Conservation (phyloP, 129 eudicot genomes). For the Centaurea solstitialis region DNA sequence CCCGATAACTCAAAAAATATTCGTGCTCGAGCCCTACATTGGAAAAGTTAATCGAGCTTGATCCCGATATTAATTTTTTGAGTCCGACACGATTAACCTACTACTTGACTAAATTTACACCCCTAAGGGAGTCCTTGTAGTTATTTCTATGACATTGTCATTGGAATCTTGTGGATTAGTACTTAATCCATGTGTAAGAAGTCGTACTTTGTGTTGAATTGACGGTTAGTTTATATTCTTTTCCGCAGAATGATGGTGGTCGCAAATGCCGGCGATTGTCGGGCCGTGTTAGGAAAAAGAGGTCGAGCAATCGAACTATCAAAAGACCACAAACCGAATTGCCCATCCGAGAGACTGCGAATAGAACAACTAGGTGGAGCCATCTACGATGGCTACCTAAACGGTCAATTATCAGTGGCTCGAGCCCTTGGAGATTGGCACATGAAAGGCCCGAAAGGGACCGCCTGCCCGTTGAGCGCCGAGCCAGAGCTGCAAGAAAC, state of each 20-base stretch:
- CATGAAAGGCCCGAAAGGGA: slow-evolving; percentile 88
- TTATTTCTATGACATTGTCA: background rate
- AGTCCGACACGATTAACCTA: no score
- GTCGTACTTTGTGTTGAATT: background rate
- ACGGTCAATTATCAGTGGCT: slow-evolving; percentile 81
- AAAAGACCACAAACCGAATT: slow-evolving; percentile 83
- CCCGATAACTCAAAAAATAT: no score
- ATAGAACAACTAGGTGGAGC: slow-evolving; percentile 86
- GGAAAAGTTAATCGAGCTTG: no score
- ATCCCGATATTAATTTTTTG: no score
- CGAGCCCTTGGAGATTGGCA: slow-evolving; percentile 99
- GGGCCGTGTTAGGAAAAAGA: slow-evolving; percentile 85
- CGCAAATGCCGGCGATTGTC: slow-evolving; percentile 94
- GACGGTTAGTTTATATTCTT: background rate
- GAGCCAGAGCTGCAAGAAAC: slow-evolving; percentile 80
- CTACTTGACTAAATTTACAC: no score
- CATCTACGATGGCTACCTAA: slow-evolving; percentile 84
- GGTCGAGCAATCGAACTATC: slow-evolving; percentile 85
- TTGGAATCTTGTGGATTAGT: background rate
- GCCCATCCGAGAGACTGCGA: slow-evolving; percentile 54
- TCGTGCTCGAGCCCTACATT: no score
- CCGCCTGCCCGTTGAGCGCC: slow-evolving; percentile 64
- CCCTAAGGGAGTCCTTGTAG: background rate
- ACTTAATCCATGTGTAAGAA: background rate
- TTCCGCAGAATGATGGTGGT: slow-evolving; percentile 53